These are phyloP conservation scores for Encephalitozoon romaleae DNA, from an alignment of 371 early-diverging fungal species.

Conservation along the genomic window DNA sequence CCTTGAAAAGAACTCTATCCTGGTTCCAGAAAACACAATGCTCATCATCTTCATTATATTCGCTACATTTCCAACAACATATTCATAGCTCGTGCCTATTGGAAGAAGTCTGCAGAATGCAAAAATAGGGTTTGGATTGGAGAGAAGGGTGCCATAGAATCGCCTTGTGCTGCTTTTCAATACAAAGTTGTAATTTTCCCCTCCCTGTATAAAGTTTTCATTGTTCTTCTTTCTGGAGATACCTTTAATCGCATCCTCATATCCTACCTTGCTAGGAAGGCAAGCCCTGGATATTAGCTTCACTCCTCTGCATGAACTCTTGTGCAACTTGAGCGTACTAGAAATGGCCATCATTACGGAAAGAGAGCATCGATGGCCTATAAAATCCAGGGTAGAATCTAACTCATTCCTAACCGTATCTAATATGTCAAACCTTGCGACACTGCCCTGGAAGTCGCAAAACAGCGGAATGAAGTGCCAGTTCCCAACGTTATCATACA, in stretches of 20 bases:
- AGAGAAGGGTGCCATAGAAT: background rate
- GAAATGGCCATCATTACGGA: background rate
- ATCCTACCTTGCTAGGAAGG: background rate
- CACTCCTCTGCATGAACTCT: background rate
- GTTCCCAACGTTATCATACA: slow-evolving; percentile 22
- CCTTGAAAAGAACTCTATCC: background rate
- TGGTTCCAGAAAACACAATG: background rate
- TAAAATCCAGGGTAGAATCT: background rate
- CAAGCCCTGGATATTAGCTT: background rate
- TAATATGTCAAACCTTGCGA: background rate
- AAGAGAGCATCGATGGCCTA: background rate
- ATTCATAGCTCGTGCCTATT: background rate
- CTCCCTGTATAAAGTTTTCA: background rate
- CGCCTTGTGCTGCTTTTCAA: background rate
- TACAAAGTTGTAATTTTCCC: background rate
- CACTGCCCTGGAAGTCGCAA: background rate
- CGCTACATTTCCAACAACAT: background rate
- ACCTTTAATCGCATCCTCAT: background rate
- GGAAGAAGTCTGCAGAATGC: background rate
- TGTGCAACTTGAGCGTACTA: background rate
- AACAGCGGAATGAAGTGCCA: slow-evolving; percentile 20
- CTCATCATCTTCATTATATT: slow-evolving; percentile 19
- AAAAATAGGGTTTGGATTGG: slow-evolving; percentile 1
- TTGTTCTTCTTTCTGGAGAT: background rate
- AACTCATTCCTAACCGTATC: background rate